Base-by-base conservation (phyloP, 2,329 filamentous ascomycete genomes). In the Penicillium sclerotigenum region DNA sequence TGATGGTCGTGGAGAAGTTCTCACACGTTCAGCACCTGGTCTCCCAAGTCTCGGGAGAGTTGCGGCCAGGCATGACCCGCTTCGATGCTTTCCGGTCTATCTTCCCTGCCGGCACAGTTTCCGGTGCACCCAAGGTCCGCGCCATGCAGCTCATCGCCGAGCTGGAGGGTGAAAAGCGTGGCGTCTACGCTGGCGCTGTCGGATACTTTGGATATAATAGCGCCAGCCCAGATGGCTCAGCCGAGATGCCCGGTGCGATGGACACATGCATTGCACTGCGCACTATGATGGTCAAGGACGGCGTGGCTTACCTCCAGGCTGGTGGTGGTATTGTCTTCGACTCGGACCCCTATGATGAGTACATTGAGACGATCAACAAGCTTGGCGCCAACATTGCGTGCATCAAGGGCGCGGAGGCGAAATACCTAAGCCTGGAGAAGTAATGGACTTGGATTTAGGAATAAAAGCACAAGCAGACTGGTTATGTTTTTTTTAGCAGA, bases 91-190 rank as follows among this genome's bases (percentile, higher is more conserved):
- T 99, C 78, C 85, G 93, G 37, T 92, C 89, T 63, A 97, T 99
- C 67, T 99, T 99, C 79, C 94, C 94, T 0, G 94, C 94, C 5
- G 94, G 94, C 54, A 99, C 94, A 0, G 93, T 97, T 29, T 94
- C 89, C 18, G 94, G 94, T 5, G 93, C 94, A 4, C 94, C 94
- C 56, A 99, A 99, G 78, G 91, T 99, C 53, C 86, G 87, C 60
- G 94, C 94, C 3, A 99, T 99, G 94, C 90, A 97, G 77, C 80
- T 99, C 59, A 99, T 99, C 67, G 91, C 90, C 45, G 93, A 97
- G 77, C 79, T 97, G 45, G 94, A 99, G 77, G 80, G 83, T 62
- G 94, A 99, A 81, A 97, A 97, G 81, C 83, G 94, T 52, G 93
- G 94, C 38, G 86, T 97, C 37, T 99, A 99, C 71, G 94, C 94